phyloP scores from a whole-genome alignment of 495 filamentous ascomycete genomes.

The Polyplosphaeria fusca region DNA sequence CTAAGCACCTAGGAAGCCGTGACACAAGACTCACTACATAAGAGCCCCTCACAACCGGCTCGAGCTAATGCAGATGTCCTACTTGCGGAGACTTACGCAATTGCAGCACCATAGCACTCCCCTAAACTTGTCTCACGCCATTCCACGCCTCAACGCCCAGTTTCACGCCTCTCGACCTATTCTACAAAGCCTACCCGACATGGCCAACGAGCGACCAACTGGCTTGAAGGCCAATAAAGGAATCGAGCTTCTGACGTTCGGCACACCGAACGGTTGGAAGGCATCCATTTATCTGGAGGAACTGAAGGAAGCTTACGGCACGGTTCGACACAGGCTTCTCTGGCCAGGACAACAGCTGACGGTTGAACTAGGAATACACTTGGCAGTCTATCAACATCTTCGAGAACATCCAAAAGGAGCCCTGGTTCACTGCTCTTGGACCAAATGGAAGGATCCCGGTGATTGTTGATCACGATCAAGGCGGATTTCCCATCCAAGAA shows the following conservation, averaged over 20 bases:
- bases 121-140: neutral
- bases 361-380: conserved; percentile 34
- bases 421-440: conserved; percentile 40
- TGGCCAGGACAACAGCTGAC: neutral
- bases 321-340: neutral
- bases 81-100: neutral
- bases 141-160: neutral
- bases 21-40: too few species aligned
- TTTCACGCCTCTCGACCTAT: conserved; percentile 21
- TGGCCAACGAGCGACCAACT: conserved; percentile 39
- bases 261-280: conserved; percentile 37
- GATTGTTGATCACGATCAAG: conserved; percentile 42
- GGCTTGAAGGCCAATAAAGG: conserved; percentile 55
- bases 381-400: conserved; percentile 39
- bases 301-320: conserved; percentile 42
- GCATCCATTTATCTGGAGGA: conserved; percentile 42
- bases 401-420: conserved; percentile 43
- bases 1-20: too few species aligned
- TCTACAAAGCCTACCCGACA: conserved; percentile 15
- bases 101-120: neutral
- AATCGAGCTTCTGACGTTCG: conserved; percentile 53
- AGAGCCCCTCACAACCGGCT: too few species aligned
- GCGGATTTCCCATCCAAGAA: conserved; percentile 37
- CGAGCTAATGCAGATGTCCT: conserved; percentile 12
- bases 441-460: conserved; percentile 43